phyloP scores from a whole-genome alignment of 2,329 filamentous ascomycete genomes.

The Cadophora sp. region DNA sequence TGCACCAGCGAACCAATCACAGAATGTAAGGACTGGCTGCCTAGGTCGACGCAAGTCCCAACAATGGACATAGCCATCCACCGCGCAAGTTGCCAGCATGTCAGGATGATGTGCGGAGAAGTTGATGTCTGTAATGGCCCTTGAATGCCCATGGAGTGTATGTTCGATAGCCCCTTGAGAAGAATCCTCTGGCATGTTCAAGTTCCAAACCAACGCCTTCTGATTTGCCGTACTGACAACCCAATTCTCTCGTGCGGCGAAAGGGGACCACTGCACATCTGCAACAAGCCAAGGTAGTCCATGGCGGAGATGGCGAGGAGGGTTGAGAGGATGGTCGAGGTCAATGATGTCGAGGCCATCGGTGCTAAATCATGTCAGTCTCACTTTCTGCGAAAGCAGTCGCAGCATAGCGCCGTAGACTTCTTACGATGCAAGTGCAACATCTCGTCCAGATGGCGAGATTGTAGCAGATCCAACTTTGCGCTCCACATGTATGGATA shows the following conservation, averaged over 20 bases:
- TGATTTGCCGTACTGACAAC: conserved; percentile 94
- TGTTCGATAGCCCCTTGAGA: conserved; percentile 77
- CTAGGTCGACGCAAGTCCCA: conserved; percentile 84
- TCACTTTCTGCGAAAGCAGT: not conserved
- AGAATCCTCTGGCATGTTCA: conserved; percentile 75
- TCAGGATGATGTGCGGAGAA: conserved; percentile 94
- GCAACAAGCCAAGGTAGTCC: conserved; percentile 93
- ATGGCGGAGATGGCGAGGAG: conserved; percentile 84
- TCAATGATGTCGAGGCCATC: conserved; percentile 92
- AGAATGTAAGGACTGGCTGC: conserved; percentile 80
- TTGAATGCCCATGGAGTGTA: conserved; percentile 82
- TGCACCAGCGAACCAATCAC: conserved; percentile 91
- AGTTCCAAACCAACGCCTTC: conserved; percentile 92
- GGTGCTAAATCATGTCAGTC: conserved; percentile 51
- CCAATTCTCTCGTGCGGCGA: conserved; percentile 89
- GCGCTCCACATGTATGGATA: conserved; percentile 78
- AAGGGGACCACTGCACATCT: conserved; percentile 96
- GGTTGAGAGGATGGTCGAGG: conserved; percentile 86
- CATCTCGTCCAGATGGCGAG: conserved; percentile 87
- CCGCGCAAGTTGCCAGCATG: conserved; percentile 85
- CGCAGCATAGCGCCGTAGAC: not conserved
- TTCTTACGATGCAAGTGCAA: conserved; percentile 80
- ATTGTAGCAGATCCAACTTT: conserved; percentile 88
- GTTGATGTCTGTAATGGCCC: conserved; percentile 95
- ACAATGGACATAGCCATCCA: conserved; percentile 91